These are phyloP conservation scores for Microascus cirrosus DNA, from an alignment of 2,329 filamentous ascomycete species.

Conservation along the genomic window DNA sequence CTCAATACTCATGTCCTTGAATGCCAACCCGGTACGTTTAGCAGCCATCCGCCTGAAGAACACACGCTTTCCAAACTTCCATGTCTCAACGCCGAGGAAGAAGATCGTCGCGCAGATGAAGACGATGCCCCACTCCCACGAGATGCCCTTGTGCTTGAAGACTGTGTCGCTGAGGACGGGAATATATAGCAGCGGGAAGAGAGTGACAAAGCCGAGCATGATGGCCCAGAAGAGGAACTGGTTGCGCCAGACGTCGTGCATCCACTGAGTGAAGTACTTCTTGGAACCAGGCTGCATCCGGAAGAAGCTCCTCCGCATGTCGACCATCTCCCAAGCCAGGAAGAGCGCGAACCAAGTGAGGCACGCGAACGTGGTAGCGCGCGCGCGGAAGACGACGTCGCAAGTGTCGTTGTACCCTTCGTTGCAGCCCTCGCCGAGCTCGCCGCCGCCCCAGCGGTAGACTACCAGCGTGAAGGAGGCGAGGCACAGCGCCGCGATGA, in stretches of 20 bases:
- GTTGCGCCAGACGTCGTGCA: constrained; percentile 59
- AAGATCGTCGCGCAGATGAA: constrained; percentile 42
- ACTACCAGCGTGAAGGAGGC: constrained; percentile 52
- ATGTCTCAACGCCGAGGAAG: constrained; percentile 45
- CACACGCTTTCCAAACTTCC: constrained; percentile 47
- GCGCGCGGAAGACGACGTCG: constrained; percentile 56
- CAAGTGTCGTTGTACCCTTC: constrained; percentile 40
- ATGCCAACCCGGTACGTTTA: constrained; percentile 14
- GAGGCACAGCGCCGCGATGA: constrained; percentile 55
- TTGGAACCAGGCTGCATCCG: constrained; percentile 55
- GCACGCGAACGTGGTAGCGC: constrained; percentile 62
- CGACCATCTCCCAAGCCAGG: constrained; percentile 68
- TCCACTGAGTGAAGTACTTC: constrained; percentile 54
- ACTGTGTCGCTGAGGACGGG: constrained; percentile 46
- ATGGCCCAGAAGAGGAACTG: constrained; percentile 60
- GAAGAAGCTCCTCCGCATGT: constrained; percentile 65
- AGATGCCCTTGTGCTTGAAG: constrained; percentile 49
- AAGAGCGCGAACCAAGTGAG: constrained; percentile 69
- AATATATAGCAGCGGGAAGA: constrained; percentile 46
- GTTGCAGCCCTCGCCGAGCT: constrained; percentile 51
- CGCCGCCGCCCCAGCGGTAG: constrained; percentile 50
- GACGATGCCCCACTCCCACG: constrained; percentile 53
- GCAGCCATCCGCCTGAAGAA: constrained; percentile 18
- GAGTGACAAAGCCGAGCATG: constrained; percentile 30
- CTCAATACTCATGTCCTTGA: constrained; percentile 27